Evolutionary conservation across 768 basidiomycete species (phyloP), one percentile per base, ranked within the genome.

Genomic region (Mrakia gelida): DNA sequence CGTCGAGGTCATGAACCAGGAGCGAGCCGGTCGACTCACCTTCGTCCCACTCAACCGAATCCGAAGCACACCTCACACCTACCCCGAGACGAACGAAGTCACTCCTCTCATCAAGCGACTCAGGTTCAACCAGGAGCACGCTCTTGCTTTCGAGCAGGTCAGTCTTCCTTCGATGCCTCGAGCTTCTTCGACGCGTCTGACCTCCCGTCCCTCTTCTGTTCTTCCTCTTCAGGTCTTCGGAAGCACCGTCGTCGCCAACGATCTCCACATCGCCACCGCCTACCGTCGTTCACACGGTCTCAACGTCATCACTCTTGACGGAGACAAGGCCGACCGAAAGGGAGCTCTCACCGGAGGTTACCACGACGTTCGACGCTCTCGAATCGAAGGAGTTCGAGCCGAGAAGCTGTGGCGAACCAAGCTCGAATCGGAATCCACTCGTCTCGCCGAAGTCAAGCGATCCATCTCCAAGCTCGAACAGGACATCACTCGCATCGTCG

Each of bases 21-120:
- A 98, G 83, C 93, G 92, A 83, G 92, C 90, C 16, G 97, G 96
- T 2, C 91, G 97, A 72, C 92, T 99, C 11, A 99, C 97, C 0
- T 98, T 98, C 86, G 95, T 99, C 91, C 97, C 97, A 28, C 88
- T 99, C 59, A 98, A 98, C 84, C 91, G 97, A 21, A 89, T 99
- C 78, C 91, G 91, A 81, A 91, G 92, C 74, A 93, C 92, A 80
- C 86, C 88, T 0, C 86, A 89, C 28, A 91, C 91, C 13, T 88
- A 88, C 67, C 86, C 86, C 11, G 75, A 80, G 34, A 84, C 82
- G 56, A 81, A 84, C 67, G 86, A 78, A 26, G 67, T 78, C 21
- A 43, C 28, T 28, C 86, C 82, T 87, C 52, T 63, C 38, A 87
- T 99, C 43, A 88, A 90, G 79, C 95, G 94, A 83, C 88, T 99